Evolutionary conservation across 1,284 basidiomycete genomes (phyloP).

Genomic region (Apiotrichum mycotoxinovorans): DNA sequence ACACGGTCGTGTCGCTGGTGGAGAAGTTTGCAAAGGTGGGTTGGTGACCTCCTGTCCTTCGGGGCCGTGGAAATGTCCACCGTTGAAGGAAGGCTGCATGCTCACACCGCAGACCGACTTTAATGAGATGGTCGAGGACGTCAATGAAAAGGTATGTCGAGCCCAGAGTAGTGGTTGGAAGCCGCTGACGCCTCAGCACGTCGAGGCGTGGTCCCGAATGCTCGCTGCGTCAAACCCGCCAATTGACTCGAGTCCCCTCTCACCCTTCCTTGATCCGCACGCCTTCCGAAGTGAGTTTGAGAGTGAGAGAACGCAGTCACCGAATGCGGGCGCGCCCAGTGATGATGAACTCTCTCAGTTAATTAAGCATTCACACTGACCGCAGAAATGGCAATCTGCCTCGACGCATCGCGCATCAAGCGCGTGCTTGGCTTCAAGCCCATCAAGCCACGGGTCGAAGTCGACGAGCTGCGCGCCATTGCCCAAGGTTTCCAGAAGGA

Average conservation of each 20-base stretch:
- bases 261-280: conserved; percentile 76
- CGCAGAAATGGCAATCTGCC: conserved; percentile 56
- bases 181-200: conserved; percentile 53
- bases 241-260: conserved; percentile 68
- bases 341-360: too few relatives aligned
- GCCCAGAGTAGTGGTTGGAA: not conserved
- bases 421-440: conserved; percentile 65
- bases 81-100: too few relatives aligned
- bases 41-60: too few relatives aligned
- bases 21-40: conserved; percentile 43
- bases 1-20: conserved; percentile 60
- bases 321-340: not conserved
- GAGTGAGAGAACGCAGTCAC: not conserved
- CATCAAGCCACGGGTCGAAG: conserved; percentile 55
- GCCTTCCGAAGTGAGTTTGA: conserved; percentile 44
- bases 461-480: conserved; percentile 38
- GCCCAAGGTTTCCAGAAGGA: conserved; percentile 45
- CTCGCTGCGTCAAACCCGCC: conserved; percentile 68
- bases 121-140: conserved; percentile 21
- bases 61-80: too few relatives aligned
- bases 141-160: conserved; percentile 16
- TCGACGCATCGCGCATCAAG: conserved; percentile 44
- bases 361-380: conserved; percentile 3
- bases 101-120: conserved; percentile 11
- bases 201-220: conserved; percentile 81